phyloP scores from a whole-genome alignment of 176 grass and related monocot genomes.

The Rhynchospora breviuscula region DNA sequence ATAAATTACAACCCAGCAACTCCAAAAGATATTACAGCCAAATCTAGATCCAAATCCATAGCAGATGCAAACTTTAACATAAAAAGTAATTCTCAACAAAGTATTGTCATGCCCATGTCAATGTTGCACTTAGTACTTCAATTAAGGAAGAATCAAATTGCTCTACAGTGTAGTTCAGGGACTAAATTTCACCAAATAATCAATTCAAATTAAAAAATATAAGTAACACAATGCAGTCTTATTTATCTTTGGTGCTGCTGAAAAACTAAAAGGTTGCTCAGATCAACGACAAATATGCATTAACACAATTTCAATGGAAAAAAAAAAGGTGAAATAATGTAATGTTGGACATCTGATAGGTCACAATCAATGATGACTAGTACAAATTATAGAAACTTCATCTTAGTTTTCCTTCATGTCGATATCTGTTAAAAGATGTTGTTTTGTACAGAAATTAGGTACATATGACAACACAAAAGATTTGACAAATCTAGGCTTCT shows the following conservation, averaged over 20 bases:
- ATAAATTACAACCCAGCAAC: neutral
- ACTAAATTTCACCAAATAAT: too few relatives aligned
- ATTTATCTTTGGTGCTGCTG: too few relatives aligned
- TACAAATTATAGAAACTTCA: neutral
- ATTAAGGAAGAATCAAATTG: neutral
- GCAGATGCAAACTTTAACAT: neutral
- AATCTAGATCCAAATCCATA: neutral
- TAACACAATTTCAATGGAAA: neutral
- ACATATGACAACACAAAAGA: neutral
- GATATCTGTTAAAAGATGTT: neutral
- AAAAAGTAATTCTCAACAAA: neutral
- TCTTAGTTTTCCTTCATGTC: neutral
- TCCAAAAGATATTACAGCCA: neutral
- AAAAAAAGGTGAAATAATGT: neutral
- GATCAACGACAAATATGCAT: neutral
- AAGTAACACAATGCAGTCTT: too few relatives aligned
- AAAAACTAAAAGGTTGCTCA: too few relatives aligned
- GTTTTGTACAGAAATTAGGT: neutral
- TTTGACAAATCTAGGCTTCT: neutral
- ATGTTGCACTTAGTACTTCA: neutral
- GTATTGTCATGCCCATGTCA: neutral
- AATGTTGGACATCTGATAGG: neutral
- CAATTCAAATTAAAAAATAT: too few relatives aligned
- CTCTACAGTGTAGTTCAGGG: neutral
- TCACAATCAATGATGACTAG: conserved; percentile 1